Evolutionary conservation across 768 basidiomycete species (phyloP).

Genomic region (Rhodotorula kratochvilovae): DNA sequence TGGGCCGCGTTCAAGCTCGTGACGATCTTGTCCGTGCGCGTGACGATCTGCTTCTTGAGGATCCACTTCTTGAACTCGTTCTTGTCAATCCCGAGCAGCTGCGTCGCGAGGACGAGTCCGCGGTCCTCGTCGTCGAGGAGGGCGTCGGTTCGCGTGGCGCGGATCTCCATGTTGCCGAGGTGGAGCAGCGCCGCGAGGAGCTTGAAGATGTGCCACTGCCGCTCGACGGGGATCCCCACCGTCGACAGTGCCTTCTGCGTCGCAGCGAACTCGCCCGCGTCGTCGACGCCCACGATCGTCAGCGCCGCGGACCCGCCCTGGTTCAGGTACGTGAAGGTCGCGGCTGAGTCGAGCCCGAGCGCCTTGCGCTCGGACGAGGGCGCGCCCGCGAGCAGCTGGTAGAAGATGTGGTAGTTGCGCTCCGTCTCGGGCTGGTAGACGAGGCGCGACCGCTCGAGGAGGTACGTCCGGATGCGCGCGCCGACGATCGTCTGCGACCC

Average conservation of each 20-base stretch:
- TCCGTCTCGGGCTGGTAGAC: constrained; percentile 96
- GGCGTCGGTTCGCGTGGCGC: constrained; percentile 72
- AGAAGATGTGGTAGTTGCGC: constrained; percentile 99
- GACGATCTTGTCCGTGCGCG: constrained; percentile 91
- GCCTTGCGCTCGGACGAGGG: constrained; percentile 93
- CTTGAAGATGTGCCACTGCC: constrained; percentile 92
- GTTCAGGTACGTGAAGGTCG: constrained; percentile 83
- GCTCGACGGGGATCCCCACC: constrained; percentile 94
- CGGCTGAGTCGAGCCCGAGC: constrained; percentile 81
- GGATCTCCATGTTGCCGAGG: constrained; percentile 94
- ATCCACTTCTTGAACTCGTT: constrained; percentile 99
- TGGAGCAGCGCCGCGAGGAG: constrained; percentile 88
- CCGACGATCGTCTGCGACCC: constrained; percentile 94
- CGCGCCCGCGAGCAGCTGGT: constrained; percentile 95
- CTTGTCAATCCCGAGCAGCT: constrained; percentile 81
- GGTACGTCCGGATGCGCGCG: constrained; percentile 96
- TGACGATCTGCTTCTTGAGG: constrained; percentile 92
- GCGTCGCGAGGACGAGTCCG: constrained; percentile 71
- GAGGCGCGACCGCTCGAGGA: constrained; percentile 92
- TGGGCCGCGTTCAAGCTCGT: constrained; percentile 78
- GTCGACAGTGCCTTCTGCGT: constrained; percentile 94
- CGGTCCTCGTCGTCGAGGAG: constrained; percentile 76
- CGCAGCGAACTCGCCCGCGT: constrained; percentile 85
- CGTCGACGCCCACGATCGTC: constrained; percentile 87
- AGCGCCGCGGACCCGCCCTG: constrained; percentile 86